phyloP scores from a whole-genome alignment of 495 filamentous ascomycete genomes.

The Penicillium salamii region DNA sequence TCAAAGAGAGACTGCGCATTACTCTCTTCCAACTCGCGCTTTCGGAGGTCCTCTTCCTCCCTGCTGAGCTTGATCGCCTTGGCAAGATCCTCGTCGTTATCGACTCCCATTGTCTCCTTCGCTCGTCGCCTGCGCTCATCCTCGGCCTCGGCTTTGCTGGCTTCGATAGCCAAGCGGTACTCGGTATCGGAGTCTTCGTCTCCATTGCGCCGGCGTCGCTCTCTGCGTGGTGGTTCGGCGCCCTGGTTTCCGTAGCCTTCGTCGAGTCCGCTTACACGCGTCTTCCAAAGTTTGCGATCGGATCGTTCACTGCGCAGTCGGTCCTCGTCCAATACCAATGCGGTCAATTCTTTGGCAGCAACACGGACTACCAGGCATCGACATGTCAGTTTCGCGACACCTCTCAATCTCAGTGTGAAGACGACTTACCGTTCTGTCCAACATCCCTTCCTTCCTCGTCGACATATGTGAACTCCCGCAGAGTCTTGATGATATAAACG shows the following conservation, averaged over 20 bases:
- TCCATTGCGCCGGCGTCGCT: constrained; percentile 42
- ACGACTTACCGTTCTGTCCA: constrained; percentile 78
- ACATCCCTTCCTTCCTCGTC: constrained; percentile 95
- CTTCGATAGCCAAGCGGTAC: constrained; percentile 89
- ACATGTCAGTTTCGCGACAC: neutral
- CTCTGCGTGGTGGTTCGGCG: constrained; percentile 37
- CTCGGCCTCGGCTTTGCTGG: constrained; percentile 93
- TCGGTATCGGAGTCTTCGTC: constrained; percentile 89
- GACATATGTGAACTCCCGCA: constrained; percentile 93
- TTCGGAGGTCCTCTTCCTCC: constrained; percentile 87
- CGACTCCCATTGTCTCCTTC: constrained; percentile 47
- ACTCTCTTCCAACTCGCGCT: constrained; percentile 83
- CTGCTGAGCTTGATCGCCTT: constrained; percentile 96
- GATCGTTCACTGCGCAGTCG: constrained; percentile 85
- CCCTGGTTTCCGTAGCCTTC: constrained; percentile 56
- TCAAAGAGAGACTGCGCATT: constrained; percentile 88
- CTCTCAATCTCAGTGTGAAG: constrained; percentile 10
- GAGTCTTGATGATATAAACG: constrained; percentile 96
- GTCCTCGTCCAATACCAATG: constrained; percentile 94
- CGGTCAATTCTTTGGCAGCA: constrained; percentile 92
- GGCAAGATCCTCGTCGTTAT: constrained; percentile 81
- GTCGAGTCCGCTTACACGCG: constrained; percentile 87
- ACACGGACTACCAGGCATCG: constrained; percentile 68
- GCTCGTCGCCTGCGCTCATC: constrained; percentile 74
- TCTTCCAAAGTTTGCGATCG: constrained; percentile 95